Conservation (phyloP, 78 protist species). For the Planoprotostelium fungivorum region DNA sequence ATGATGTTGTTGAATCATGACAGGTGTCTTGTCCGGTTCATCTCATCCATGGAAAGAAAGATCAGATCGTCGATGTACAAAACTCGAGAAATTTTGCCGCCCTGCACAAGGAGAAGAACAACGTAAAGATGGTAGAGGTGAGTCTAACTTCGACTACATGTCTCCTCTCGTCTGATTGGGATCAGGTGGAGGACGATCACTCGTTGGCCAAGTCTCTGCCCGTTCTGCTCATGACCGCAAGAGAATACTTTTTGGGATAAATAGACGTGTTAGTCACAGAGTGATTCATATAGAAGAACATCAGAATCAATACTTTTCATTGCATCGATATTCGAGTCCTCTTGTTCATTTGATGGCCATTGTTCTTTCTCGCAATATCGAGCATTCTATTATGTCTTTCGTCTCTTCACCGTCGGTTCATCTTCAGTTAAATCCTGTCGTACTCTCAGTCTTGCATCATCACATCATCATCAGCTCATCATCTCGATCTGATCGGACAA, state of each 20-base stretch:
- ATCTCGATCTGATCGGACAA: no score
- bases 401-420: no score
- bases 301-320: no score
- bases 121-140: neutral
- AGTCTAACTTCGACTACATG: neutral
- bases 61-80: neutral
- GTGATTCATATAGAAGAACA: no score
- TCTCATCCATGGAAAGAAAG: neutral
- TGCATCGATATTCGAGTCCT: no score
- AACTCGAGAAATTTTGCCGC: neutral
- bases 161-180: neutral
- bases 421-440: no score
- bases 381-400: no score
- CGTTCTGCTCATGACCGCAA: neutral
- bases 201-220: neutral
- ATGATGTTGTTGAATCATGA: neutral
- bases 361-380: no score
- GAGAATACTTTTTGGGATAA: neutral
- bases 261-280: no score
- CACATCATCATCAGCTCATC: no score
- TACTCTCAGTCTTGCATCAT: no score
- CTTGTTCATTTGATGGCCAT: no score
- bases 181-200: neutral
- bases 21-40: neutral
- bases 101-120: neutral